phyloP scores from a whole-genome alignment of 495 filamentous ascomycete genomes.

The Penicillium argentinense region DNA sequence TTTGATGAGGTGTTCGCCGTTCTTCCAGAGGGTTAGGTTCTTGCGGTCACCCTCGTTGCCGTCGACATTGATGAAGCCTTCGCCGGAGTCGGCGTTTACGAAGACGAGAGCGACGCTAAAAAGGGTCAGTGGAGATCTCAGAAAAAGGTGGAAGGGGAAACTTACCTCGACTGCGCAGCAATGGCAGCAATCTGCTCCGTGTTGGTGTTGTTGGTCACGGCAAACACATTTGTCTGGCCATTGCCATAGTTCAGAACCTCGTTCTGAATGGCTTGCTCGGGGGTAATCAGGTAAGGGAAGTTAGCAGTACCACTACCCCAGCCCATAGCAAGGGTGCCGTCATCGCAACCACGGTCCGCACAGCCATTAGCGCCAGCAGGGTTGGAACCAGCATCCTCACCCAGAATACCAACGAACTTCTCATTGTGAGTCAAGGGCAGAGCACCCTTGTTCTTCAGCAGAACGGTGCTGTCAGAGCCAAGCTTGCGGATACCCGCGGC shows the following conservation, averaged over 20 bases:
- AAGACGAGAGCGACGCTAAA: conserved; percentile 76
- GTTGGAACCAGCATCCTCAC: conserved; percentile 80
- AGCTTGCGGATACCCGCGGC: conserved; percentile 67
- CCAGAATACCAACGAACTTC: conserved; percentile 76
- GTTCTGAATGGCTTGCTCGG: conserved; percentile 79
- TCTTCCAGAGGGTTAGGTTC: conserved; percentile 87
- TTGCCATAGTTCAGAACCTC: conserved; percentile 55
- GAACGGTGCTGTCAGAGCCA: conserved; percentile 74
- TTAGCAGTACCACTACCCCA: conserved; percentile 91
- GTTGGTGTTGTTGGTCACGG: conserved; percentile 75
- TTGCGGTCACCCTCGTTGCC: conserved; percentile 88
- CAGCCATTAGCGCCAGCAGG: conserved; percentile 83
- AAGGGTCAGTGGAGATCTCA: no score
- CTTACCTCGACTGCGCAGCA: conserved; percentile 66
- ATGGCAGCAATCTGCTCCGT: conserved; percentile 57
- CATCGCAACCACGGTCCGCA: conserved; percentile 75
- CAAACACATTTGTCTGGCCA: conserved; percentile 55
- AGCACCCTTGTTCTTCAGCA: conserved; percentile 80
- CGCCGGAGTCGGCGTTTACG: conserved; percentile 82
- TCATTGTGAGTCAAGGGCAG: conserved; percentile 77
- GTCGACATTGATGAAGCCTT: conserved; percentile 82
- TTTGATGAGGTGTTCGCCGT: conserved; percentile 75
- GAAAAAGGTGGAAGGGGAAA: no score
- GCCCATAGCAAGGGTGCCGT: conserved; percentile 87
- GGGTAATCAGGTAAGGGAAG: conserved; percentile 90